A percentile compares a stretch with the other conserved stretches of the same genome.
Evolutionary conservation across 2,329 filamentous ascomycete genomes (phyloP).

Genomic region (Alternaria novae-zelandiae): DNA sequence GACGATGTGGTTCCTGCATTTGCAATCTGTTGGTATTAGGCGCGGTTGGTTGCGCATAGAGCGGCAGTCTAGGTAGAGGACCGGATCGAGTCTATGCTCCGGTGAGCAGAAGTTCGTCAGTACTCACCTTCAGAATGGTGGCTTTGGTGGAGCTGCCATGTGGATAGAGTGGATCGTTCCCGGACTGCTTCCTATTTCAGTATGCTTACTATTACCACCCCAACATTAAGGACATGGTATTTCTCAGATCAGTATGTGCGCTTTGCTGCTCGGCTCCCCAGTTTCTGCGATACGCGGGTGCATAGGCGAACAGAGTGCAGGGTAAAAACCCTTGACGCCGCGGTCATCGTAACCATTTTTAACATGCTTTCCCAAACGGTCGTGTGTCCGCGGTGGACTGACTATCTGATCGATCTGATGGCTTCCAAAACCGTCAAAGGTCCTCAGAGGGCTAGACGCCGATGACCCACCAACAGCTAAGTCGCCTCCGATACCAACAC

Average conservation of each 20-base stretch:
- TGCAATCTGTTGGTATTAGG: not conserved
- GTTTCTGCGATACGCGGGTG: not conserved
- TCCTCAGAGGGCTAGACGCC: not conserved
- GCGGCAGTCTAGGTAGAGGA: not conserved
- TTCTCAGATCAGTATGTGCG: not conserved
- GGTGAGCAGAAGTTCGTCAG: not conserved
- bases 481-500: not conserved
- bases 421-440: not conserved
- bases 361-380: not conserved
- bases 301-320: not conserved
- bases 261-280: constrained; percentile 8
- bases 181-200: constrained; percentile 7
- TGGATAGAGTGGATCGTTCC: not conserved
- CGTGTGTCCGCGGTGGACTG: not conserved
- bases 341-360: constrained; percentile 1
- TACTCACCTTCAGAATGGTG: not conserved
- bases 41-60: not conserved
- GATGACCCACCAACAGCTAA: not conserved
- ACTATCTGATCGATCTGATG: not conserved
- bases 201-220: constrained; percentile 1
- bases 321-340: not conserved
- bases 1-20: not conserved
- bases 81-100: not conserved
- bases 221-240: not conserved
- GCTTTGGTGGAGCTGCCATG: not conserved